Base-by-base conservation (phyloP, 805 yeast species). In the Metschnikowia orientalis region DNA sequence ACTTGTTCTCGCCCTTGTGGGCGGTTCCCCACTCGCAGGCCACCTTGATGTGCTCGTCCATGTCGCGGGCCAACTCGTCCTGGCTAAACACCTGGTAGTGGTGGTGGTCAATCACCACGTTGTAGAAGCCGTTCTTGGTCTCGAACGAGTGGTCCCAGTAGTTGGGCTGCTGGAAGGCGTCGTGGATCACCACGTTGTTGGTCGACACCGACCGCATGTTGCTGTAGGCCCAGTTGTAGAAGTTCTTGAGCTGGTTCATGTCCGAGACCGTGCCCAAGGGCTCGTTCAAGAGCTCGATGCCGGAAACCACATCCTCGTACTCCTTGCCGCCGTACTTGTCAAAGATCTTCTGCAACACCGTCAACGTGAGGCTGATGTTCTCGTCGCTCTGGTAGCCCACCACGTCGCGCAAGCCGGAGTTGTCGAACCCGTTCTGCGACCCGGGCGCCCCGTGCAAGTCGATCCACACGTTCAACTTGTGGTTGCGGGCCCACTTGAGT, bases 361-460 rank as follows among this genome's bases (percentile, higher is more conserved):
- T 54, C 30, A 74, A 50, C 1, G 95, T 80, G 11, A 74, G 47
- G 19, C 28, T 32, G 18, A 41, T 27, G 27, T 47, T 47, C 27
- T 23, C 35, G 30, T 37, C 39, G 14, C 37, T 34, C 35, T 45
- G 49, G 39, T 36, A 45, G 26, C 32, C 35, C 30, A 45, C 35
- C 15, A 16, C 27, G 53, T 81, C 96, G 50, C 95, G 73, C 42
- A 75, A 63, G 17, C 97, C 97, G 6, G 95, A 85, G 66, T 89
- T 89, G 59, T 89, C 97, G 52, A 87, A 90, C 9, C 97, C 97
- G 56, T 89, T 89, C 59, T 89, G 97, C 14, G 95, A 83, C 14
- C 96, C 97, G 20, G 95, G 94, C n/a, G 83, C 95, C 42, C 97
- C 97, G 56, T 89, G 97, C 51, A 89, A 61, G 57, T 90, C 97